Conservation (phyloP, 2,329 filamentous ascomycete species). For the Alternaria brassicicola region DNA sequence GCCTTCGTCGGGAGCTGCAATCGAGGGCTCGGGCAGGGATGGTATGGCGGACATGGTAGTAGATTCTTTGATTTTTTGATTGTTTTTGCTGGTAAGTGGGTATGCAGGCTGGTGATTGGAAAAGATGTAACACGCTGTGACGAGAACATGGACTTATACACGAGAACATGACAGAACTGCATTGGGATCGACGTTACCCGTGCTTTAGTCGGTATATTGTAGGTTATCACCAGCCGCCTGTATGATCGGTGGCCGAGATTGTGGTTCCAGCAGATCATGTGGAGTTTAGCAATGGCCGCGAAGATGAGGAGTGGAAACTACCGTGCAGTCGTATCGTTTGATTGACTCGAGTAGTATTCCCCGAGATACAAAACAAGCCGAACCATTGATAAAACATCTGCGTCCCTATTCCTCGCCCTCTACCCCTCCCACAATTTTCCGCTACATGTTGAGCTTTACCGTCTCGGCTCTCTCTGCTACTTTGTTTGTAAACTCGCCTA, state of each 20-base stretch:
- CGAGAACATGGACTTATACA: not conserved
- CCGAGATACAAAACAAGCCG: conserved; percentile 4
- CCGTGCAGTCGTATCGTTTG: not conserved
- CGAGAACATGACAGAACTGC: not conserved
- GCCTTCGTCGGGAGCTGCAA: not conserved
- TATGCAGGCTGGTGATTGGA: not conserved
- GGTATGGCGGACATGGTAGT: not conserved
- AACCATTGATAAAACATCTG: not conserved
- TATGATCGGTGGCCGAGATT: not conserved
- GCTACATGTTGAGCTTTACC: conserved; percentile 9
- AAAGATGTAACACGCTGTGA: not conserved
- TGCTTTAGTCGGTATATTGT: not conserved
- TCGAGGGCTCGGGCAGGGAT: not conserved
- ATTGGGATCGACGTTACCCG: not conserved
- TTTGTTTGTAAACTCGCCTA: conserved; percentile 5
- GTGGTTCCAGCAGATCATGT: conserved; percentile 4
- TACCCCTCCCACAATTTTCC: not conserved
- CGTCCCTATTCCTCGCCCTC: not conserved
- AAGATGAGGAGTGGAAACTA: not conserved
- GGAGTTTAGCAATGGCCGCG: not conserved
- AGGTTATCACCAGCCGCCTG: not conserved
- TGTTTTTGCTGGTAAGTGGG: not conserved
- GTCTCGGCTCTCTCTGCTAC: conserved; percentile 2
- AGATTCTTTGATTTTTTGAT: too few species aligned
- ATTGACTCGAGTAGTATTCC: not conserved